Base-by-base conservation (phyloP, 2,329 filamentous ascomycete species). In the Eurotiales sp. region DNA sequence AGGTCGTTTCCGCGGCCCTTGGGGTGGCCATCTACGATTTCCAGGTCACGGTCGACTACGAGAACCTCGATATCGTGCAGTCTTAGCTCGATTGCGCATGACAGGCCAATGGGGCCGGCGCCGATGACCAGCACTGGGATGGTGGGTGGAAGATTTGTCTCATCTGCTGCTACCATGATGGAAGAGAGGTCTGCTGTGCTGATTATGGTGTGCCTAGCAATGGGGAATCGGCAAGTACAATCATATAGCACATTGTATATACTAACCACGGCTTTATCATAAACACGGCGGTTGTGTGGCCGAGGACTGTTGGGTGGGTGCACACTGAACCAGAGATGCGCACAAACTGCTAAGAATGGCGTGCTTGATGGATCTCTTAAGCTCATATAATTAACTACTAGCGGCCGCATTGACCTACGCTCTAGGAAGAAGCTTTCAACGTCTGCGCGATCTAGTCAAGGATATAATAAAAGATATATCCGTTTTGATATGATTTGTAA, bases 1-100 rank as follows among this genome's bases (percentile, higher is more conserved):
- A 46, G 43, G 22, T 46, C 43, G 25, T 46, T 46, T 15, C 43
- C 43, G 2, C 43, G 43, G 19, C 43, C 43, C 8, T 46, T 46
- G 10, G 43, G 43, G 43, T 46, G 43, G 6, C 43, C 43, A n/a
- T 46, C 43, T 21, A 46, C 19, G 10, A 46, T 46, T 10, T 46
- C 43, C 3, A 46, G 22, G 10, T 46, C 43, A 6, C 43, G 29
- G 4, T 46, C 43, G 3, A 46, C 30, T 2, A 46, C 30, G 8
- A 46, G 17, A 6, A 36, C 30, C 4, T 46, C 19, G 29, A 46
- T 36, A n/a, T 14, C 29, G 12, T 46, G 43, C 8, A 46, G n/a
- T 36, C 30, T 29, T 15, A 46, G 43, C 12, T 46, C 43, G 19
- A 46, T 46, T 6, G 43, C 30, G 6, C 34, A 4, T 2, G 43